A percentile compares a stretch with the other conserved stretches of the same genome.
These are phyloP conservation scores for Plectosphaerella cucumerina DNA, from an alignment of 2,329 filamentous ascomycete species.

Conservation along the genomic window DNA sequence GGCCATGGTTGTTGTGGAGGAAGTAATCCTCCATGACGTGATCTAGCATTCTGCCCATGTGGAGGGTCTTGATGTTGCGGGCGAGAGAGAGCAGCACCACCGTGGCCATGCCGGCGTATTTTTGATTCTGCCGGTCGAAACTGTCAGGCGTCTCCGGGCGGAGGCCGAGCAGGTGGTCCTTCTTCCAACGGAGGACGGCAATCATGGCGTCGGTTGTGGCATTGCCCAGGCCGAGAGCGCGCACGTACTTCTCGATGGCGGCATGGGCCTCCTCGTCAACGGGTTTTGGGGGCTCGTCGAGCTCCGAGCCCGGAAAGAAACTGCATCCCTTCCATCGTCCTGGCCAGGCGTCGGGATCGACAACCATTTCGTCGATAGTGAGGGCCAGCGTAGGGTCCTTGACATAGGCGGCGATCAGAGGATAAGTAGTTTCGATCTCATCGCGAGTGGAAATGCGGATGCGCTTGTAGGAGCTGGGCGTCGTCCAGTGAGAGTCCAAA, in stretches of 20 bases:
- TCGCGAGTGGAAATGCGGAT: background rate
- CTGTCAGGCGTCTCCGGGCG: fast-evolving
- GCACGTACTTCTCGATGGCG: background rate
- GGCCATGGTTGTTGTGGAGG: slow-evolving; percentile 6
- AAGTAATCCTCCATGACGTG: background rate
- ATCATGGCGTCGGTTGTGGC: background rate
- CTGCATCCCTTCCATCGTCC: no score
- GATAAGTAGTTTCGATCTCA: slow-evolving; percentile 3
- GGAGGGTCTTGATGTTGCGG: slow-evolving; percentile 1
- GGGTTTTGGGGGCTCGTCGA: no score
- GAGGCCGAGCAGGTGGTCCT: background rate
- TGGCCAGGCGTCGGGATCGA: background rate
- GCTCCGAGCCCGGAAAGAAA: background rate
- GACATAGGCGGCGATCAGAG: slow-evolving; percentile 1
- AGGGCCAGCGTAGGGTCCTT: background rate
- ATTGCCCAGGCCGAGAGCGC: background rate
- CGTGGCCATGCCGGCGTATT: background rate
- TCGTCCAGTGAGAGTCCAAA: background rate
- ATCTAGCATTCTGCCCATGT: background rate
- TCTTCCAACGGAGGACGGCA: background rate
- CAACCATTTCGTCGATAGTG: background rate
- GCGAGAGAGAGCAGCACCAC: background rate
- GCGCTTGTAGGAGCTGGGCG: slow-evolving; percentile 5
- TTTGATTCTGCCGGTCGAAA: background rate
- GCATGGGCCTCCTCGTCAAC: background rate